Evolutionary conservation across 2,329 filamentous ascomycete genomes (phyloP).

Genomic region (Aspergillus viridinutans): DNA sequence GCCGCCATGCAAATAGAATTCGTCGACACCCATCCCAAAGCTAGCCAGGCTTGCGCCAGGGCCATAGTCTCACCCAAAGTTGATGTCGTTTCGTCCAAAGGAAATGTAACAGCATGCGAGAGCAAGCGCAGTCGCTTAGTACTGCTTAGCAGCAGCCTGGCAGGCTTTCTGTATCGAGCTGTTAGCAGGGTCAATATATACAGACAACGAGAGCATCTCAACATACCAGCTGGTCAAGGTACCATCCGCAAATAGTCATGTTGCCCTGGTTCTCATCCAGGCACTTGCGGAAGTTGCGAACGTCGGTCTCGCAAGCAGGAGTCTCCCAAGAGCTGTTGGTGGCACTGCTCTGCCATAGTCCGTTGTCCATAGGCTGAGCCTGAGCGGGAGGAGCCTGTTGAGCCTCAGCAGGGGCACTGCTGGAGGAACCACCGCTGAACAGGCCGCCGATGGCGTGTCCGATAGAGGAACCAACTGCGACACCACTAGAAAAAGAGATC

Average conservation of each 20-base stretch:
- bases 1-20: slow-evolving; percentile 20
- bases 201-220: neutral
- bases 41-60: neutral
- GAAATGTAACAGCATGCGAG: slow-evolving; percentile 5
- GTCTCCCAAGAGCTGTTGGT: slow-evolving; percentile 45
- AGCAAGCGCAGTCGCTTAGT: slow-evolving; percentile 46
- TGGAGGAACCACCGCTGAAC: slow-evolving; percentile 69
- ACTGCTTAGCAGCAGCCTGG: slow-evolving; percentile 70
- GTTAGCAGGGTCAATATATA: slow-evolving; percentile 22
- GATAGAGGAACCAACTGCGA: slow-evolving; percentile 91
- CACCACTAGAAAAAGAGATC: slow-evolving; percentile 62
- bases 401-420: slow-evolving; percentile 50
- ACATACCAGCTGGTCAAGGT: slow-evolving; percentile 80
- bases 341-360: slow-evolving; percentile 45
- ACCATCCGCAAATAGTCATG: slow-evolving; percentile 96
- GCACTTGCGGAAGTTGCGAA: slow-evolving; percentile 86
- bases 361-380: slow-evolving; percentile 48
- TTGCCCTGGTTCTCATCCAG: slow-evolving; percentile 93
- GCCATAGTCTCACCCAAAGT: neutral
- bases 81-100: neutral
- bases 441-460: slow-evolving; percentile 89
- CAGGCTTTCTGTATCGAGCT: slow-evolving; percentile 62
- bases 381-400: slow-evolving; percentile 52
- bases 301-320: slow-evolving; percentile 72
- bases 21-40: neutral